Percentiles rank a stretch among this genome's conserved stretches.
Evolutionary conservation across 2,329 filamentous ascomycete genomes (phyloP).

Genomic region (Phialemoniopsis sp.): DNA sequence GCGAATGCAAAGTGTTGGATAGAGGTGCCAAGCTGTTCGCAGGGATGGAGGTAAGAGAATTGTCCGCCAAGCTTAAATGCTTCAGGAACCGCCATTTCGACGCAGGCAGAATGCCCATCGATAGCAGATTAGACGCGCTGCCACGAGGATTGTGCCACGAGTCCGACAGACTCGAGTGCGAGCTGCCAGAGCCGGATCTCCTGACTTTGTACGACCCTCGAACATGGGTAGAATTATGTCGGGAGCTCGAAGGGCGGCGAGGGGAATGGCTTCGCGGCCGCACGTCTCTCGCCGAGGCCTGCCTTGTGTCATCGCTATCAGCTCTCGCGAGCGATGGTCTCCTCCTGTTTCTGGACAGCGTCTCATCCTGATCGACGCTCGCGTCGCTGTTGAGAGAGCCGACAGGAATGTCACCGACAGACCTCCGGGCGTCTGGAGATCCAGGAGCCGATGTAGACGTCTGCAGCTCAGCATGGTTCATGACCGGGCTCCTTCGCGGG

Average conservation of each 20-base stretch:
- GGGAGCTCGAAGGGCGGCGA: constrained; percentile 68
- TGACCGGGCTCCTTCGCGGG: constrained; percentile 58
- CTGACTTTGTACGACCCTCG: constrained; percentile 72
- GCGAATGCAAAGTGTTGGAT: constrained; percentile 81
- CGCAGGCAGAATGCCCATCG: constrained; percentile 67
- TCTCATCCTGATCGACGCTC: constrained; percentile 36
- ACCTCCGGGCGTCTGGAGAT: constrained; percentile 47
- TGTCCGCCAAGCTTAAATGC: constrained; percentile 89
- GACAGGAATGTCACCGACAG: constrained; percentile 46
- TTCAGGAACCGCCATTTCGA: constrained; percentile 94
- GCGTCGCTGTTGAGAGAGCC: constrained; percentile 57
- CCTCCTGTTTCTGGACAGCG: constrained; percentile 25
- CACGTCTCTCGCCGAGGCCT: constrained; percentile 35
- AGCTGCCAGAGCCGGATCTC: constrained; percentile 88
- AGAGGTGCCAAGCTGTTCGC: constrained; percentile 74
- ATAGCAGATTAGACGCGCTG: constrained; percentile 75
- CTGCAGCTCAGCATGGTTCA: constrained; percentile 62
- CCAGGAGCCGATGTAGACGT: constrained; percentile 67
- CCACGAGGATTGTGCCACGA: constrained; percentile 62
- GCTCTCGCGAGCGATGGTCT: constrained; percentile 40
- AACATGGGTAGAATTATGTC: constrained; percentile 64
- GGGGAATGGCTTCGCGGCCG: constrained; percentile 78
- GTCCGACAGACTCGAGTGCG: constrained; percentile 72
- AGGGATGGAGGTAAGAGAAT: constrained; percentile 77
- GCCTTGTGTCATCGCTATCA: constrained; percentile 40